Percentiles rank a stretch among this genome's conserved stretches.
These are phyloP conservation scores for Lactarius tabidus DNA, from an alignment of 768 basidiomycete genomes.

Conservation along the genomic window DNA sequence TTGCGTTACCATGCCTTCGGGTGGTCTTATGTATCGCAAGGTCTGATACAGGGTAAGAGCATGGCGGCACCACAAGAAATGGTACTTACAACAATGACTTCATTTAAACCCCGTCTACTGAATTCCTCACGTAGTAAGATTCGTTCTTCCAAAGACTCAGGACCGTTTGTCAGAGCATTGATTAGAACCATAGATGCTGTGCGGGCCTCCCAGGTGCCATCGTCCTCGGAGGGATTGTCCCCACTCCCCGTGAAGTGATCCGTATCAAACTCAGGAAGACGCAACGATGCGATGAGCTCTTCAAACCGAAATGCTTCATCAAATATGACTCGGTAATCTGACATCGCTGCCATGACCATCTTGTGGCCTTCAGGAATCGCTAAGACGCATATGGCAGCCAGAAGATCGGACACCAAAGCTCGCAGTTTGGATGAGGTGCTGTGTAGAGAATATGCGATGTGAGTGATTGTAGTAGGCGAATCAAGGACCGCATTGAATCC, in stretches of 20 bases:
- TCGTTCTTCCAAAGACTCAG: constrained; percentile 74
- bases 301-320: constrained; percentile 81
- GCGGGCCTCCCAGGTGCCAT: constrained; percentile 78
- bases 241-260: constrained; percentile 31
- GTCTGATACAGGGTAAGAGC: constrained; percentile 42
- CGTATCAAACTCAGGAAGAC: constrained; percentile 45
- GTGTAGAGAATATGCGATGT: constrained; percentile 69
- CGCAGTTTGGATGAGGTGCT: constrained; percentile 64
- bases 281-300: constrained; percentile 60
- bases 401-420: constrained; percentile 65
- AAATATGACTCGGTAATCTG: constrained; percentile 69
- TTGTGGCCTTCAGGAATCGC: constrained; percentile 67
- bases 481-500: constrained; percentile 68
- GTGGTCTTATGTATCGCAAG: constrained; percentile 69
- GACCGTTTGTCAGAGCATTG: constrained; percentile 74
- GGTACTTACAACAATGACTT: constrained; percentile 71
- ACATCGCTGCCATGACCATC: constrained; percentile 70
- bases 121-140: constrained; percentile 81
- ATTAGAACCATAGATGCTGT: constrained; percentile 71
- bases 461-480: constrained; percentile 61
- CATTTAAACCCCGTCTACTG: constrained; percentile 73
- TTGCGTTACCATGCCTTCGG: constrained; percentile 74
- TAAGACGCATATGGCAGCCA: constrained; percentile 81
- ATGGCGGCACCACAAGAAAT: neutral
- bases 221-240: constrained; percentile 41